These are phyloP conservation scores for Metschnikowia drakensbergensis DNA, from an alignment of 805 yeast species.

Conservation along the genomic window DNA sequence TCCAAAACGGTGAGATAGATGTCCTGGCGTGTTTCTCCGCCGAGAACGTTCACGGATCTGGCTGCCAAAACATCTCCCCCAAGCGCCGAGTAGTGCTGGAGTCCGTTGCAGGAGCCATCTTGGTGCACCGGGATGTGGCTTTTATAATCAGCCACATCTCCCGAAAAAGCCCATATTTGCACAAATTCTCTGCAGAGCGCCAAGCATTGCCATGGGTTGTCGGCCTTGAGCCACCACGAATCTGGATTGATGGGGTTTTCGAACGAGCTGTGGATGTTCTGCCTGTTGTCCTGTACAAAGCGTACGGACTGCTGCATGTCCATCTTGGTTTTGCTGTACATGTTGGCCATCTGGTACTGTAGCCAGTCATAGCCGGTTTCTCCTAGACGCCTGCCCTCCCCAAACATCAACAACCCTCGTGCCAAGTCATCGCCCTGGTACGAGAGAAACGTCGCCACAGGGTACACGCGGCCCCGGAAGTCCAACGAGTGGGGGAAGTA, in stretches of 20 bases:
- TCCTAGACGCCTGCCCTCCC: slow-evolving; percentile 36
- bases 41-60: slow-evolving; percentile 35
- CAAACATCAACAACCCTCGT: slow-evolving; percentile 34
- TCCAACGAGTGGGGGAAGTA: slow-evolving; percentile 38
- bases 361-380: slow-evolving; percentile 35
- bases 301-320: slow-evolving; percentile 22
- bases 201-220: slow-evolving; percentile 39
- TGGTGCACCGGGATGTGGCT: slow-evolving; percentile 38
- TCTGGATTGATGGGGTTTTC: slow-evolving; percentile 20
- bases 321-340: slow-evolving; percentile 29
- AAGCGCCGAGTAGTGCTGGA: slow-evolving; percentile 45
- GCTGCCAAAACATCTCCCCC: slow-evolving; percentile 38
- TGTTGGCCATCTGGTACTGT: slow-evolving; percentile 36
- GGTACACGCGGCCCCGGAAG: slow-evolving; percentile 41
- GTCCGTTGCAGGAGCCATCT: slow-evolving; percentile 46
- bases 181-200: slow-evolving; percentile 33
- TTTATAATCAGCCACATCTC: slow-evolving; percentile 19
- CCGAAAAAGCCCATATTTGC: slow-evolving; percentile 15
- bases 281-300: slow-evolving; percentile 25
- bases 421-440: slow-evolving; percentile 36
- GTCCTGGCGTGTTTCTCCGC: slow-evolving; percentile 25
- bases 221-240: slow-evolving; percentile 37
- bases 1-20: slow-evolving; percentile 33
- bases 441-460: slow-evolving; percentile 32
- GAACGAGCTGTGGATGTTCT: slow-evolving; percentile 26